Percentiles rank a stretch among this genome's conserved stretches.
These are phyloP conservation scores for Tulasnella sp. DNA, from an alignment of 768 basidiomycete genomes.

Conservation along the genomic window DNA sequence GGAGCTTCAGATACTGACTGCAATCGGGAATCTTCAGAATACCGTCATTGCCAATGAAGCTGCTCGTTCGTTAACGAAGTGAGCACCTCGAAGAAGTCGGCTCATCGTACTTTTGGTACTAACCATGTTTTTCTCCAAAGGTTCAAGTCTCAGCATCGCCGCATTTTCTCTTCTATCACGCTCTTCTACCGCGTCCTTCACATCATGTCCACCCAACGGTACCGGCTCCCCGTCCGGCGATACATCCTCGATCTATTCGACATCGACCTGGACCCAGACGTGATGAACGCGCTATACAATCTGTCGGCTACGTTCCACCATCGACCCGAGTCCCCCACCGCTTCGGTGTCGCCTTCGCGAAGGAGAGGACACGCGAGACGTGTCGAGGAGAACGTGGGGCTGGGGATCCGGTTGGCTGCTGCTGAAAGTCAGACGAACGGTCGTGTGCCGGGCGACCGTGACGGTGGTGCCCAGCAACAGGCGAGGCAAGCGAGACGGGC, in stretches of 20 bases:
- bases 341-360: neutral
- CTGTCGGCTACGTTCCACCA: slow-evolving; percentile 1
- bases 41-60: slow-evolving; percentile 93
- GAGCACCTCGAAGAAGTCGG: slow-evolving; percentile 18
- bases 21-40: slow-evolving; percentile 89
- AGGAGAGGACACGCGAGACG: neutral
- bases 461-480: neutral
- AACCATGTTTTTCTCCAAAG: slow-evolving; percentile 26
- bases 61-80: slow-evolving; percentile 81
- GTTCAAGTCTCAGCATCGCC: slow-evolving; percentile 66
- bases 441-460: neutral
- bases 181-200: slow-evolving; percentile 80
- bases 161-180: slow-evolving; percentile 62
- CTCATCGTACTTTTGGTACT: neutral
- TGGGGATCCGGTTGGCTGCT: neutral
- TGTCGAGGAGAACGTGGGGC: neutral
- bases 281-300: slow-evolving; percentile 39
- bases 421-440: neutral
- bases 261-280: slow-evolving; percentile 55
- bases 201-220: slow-evolving; percentile 79
- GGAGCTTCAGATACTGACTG: slow-evolving; percentile 76
- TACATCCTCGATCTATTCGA: slow-evolving; percentile 92
- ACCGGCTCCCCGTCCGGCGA: slow-evolving; percentile 81
- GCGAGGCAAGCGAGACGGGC: neutral
- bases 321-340: neutral